Evolutionary conservation across 495 filamentous ascomycete species (phyloP).

Genomic region (Aspergillus bridgeri): DNA sequence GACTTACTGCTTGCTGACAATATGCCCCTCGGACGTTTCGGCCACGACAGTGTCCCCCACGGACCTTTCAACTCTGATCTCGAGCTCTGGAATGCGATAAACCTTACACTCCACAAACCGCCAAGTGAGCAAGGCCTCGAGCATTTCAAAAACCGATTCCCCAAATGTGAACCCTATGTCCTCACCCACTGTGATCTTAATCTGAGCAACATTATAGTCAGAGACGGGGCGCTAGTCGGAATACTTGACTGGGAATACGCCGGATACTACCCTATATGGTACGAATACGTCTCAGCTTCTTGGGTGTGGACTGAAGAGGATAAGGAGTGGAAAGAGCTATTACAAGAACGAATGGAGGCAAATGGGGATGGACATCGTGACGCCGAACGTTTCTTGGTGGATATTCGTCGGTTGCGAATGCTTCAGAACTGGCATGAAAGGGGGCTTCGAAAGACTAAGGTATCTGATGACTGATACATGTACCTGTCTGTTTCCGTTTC

Average conservation of each 20-base stretch:
- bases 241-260: constrained; percentile 32
- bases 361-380: too few species aligned
- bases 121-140: constrained; percentile 15
- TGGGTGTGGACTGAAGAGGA: constrained; percentile 22
- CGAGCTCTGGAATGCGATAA: constrained; percentile 24
- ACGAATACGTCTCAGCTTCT: constrained; percentile 28
- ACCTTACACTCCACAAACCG: constrained; percentile 13
- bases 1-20: constrained; percentile 21
- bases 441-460: too few species aligned
- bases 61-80: constrained; percentile 25
- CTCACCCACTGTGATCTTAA: constrained; percentile 32
- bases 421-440: too few species aligned
- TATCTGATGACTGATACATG: too few species aligned
- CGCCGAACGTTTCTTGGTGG: too few species aligned
- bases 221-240: constrained; percentile 21
- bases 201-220: constrained; percentile 30
- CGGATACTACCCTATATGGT: constrained; percentile 27
- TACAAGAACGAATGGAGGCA: too few species aligned
- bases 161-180: constrained; percentile 24
- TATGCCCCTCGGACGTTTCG: too few species aligned
- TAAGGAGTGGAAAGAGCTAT: constrained; percentile 30
- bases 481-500: too few species aligned
- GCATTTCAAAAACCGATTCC: constrained; percentile 21
- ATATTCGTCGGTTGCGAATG: too few species aligned
- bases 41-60: too few species aligned